Conservation (phyloP, 73 alveolate genomes). For the Breviolum minutum region DNA sequence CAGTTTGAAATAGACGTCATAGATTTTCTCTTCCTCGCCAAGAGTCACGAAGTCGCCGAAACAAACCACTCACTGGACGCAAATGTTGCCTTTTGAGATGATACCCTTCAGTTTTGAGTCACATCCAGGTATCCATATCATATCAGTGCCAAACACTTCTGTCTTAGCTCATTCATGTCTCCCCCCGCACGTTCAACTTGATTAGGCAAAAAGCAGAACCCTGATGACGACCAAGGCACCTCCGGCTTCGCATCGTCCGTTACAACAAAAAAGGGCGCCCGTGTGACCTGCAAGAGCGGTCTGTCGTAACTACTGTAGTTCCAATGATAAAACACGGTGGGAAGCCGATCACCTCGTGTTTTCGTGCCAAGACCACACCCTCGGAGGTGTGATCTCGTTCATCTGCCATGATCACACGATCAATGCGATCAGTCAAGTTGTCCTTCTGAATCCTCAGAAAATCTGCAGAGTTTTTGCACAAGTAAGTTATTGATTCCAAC, state of each 20-base stretch:
- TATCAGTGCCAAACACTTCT: too few species aligned
- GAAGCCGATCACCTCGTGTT: constrained; percentile 40
- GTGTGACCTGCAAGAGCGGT: constrained; percentile 19
- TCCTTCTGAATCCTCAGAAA: constrained; percentile 86
- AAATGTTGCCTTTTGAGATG: too few species aligned
- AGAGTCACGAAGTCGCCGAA: too few species aligned
- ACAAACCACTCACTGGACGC: background rate
- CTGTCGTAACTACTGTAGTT: background rate
- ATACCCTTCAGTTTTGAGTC: too few species aligned
- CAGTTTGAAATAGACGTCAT: constrained; percentile 92
- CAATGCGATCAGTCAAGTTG: constrained; percentile 69
- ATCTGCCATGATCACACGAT: constrained; percentile 83
- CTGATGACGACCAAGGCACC: background rate
- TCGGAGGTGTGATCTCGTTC: constrained; percentile 90
- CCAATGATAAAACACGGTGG: background rate
- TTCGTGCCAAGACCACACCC: constrained; percentile 77
- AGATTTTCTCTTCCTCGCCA: constrained; percentile 79
- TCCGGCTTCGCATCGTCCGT: constrained; percentile 94
- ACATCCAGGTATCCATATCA: too few species aligned
- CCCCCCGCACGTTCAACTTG: too few species aligned
- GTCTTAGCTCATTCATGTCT: too few species aligned
- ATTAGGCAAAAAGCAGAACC: too few species aligned
- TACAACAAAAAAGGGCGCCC: constrained; percentile 93
- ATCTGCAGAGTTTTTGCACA: background rate
- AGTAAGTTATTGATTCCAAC: too few species aligned